Evolutionary conservation across 208 protist species (phyloP).

Genomic region (Leishmania arabica): DNA sequence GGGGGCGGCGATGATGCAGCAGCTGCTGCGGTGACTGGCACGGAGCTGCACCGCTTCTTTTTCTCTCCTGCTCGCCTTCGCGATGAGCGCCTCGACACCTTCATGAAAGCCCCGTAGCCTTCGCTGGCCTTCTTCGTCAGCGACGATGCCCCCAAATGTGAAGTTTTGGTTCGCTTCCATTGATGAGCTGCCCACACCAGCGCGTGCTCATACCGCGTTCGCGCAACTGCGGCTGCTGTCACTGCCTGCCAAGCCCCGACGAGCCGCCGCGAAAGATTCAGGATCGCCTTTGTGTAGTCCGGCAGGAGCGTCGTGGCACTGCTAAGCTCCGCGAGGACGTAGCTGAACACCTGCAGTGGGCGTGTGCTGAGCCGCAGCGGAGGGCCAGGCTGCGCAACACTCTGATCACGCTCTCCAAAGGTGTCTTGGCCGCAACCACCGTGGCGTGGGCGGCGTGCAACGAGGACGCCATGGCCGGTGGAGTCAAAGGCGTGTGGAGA

Average conservation of each 20-base stretch:
- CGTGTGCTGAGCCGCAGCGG: conserved; percentile 33
- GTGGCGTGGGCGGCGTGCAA: not conserved
- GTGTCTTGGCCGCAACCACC: not conserved
- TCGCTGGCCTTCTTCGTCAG: too few species aligned
- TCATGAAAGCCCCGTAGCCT: not conserved
- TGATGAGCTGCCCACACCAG: conserved; percentile 23
- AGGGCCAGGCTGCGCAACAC: not conserved
- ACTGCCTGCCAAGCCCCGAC: conserved; percentile 67
- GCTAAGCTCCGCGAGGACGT: conserved; percentile 71
- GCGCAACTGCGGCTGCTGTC: conserved; percentile 44
- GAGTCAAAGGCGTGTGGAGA: not conserved
- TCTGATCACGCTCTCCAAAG: not conserved
- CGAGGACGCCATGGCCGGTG: not conserved
- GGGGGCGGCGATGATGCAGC: not conserved
- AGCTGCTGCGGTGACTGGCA: not conserved
- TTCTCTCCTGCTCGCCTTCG: not conserved
- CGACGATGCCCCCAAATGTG: not conserved
- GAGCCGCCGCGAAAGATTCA: conserved; percentile 56
- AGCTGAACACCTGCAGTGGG: conserved; percentile 63
- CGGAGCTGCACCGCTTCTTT: not conserved
- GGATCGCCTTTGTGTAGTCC: conserved; percentile 58
- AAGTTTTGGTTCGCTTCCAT: not conserved
- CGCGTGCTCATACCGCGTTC: conserved; percentile 30
- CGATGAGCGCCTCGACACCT: not conserved
- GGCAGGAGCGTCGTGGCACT: conserved; percentile 64